Evolutionary conservation across 2,329 filamentous ascomycete species (phyloP).

Genomic region (Colletotrichum orchidophilum): DNA sequence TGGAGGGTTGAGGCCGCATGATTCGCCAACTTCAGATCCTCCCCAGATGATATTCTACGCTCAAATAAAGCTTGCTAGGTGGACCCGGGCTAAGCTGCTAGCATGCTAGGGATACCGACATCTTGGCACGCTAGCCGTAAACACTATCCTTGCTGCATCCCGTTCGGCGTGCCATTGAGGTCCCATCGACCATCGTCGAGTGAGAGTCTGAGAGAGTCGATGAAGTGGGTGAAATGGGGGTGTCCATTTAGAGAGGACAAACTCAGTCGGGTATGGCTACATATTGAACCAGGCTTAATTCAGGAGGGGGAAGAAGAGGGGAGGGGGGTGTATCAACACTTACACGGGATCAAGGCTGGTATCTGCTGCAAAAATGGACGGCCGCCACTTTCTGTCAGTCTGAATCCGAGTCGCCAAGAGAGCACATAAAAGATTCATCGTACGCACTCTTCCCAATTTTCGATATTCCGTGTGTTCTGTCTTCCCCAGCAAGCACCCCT

Average conservation of each 20-base stretch:
- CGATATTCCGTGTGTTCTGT: neutral
- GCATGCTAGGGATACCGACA: slow-evolving; percentile 32
- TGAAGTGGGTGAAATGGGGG: neutral
- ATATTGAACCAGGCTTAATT: neutral
- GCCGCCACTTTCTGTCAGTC: neutral
- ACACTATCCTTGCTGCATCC: slow-evolving; percentile 6
- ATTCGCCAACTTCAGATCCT: slow-evolving; percentile 23
- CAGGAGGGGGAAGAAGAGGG: neutral
- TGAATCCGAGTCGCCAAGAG: slow-evolving; percentile 15
- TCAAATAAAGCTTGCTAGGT: slow-evolving; percentile 27
- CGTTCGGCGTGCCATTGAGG: neutral
- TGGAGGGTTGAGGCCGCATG: slow-evolving; percentile 10
- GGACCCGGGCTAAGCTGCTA: neutral
- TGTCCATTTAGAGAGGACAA: neutral
- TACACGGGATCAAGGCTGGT: neutral
- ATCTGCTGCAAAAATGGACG: neutral
- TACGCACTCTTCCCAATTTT: neutral
- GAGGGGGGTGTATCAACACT: neutral
- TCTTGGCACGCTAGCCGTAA: slow-evolving; percentile 31
- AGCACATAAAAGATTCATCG: slow-evolving; percentile 28
- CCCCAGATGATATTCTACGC: slow-evolving; percentile 23
- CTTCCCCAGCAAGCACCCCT: slow-evolving; percentile 12
- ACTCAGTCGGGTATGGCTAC: neutral
- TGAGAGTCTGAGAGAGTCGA: neutral
- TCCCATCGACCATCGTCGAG: neutral